These are phyloP conservation scores for Castanopsis chinensis DNA, from an alignment of 306 rosid species.

Conservation along the genomic window DNA sequence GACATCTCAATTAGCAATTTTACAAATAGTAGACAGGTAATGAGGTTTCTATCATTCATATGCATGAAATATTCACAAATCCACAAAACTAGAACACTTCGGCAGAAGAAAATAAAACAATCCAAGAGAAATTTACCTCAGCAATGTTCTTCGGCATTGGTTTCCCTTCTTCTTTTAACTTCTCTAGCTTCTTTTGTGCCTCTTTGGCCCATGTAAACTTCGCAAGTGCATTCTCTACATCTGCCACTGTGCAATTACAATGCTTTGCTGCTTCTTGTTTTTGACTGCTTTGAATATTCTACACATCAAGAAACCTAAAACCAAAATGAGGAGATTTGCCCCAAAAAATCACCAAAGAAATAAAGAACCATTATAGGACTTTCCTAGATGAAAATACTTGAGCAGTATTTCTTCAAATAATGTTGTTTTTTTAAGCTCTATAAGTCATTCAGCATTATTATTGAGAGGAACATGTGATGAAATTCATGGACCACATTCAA, in stretches of 20 bases:
- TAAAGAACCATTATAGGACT: background rate
- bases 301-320: constrained; percentile 34
- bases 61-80: background rate
- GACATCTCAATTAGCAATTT: background rate
- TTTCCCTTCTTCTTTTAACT: constrained; percentile 82
- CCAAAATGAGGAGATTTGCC: constrained; percentile 8
- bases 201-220: constrained; percentile 91
- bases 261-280: constrained; percentile 87
- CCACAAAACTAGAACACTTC: background rate
- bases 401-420: background rate
- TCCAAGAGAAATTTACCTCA: constrained; percentile 46
- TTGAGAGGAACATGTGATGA: background rate
- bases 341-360: background rate
- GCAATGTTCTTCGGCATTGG: constrained; percentile 67
- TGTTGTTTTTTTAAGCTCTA: background rate
- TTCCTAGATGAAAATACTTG: background rate
- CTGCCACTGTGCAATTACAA: constrained; percentile 70
- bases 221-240: constrained; percentile 82
- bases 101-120: constrained; percentile 10
- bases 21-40: background rate
- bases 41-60: background rate
- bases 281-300: constrained; percentile 62
- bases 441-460: background rate
- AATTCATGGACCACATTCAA: background rate
- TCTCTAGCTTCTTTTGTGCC: constrained; percentile 75